phyloP scores from a whole-genome alignment of 352 stramenopile species.

The Phytophthora hibernalis region DNA sequence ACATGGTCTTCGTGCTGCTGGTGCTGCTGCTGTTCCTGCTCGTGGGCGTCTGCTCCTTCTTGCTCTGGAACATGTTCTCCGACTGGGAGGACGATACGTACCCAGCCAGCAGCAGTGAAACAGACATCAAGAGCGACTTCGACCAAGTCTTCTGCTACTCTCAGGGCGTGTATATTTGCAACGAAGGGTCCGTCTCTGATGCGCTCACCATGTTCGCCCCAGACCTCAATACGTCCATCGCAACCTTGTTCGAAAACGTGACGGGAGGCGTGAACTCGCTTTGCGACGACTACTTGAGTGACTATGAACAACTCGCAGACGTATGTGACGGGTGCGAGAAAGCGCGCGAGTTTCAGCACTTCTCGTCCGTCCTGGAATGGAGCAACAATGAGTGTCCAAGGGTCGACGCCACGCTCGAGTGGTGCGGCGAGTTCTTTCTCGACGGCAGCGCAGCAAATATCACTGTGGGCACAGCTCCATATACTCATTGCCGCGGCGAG shows the following conservation, averaged over 20 bases:
- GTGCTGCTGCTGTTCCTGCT: constrained; percentile 57
- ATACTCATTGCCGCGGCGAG: constrained; percentile 51
- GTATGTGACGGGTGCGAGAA: constrained; percentile 61
- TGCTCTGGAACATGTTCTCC: constrained; percentile 49
- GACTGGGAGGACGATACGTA: constrained; percentile 56
- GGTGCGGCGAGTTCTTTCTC: constrained; percentile 72
- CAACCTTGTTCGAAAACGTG: constrained; percentile 41
- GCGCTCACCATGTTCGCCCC: constrained; percentile 60
- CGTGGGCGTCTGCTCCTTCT: constrained; percentile 55
- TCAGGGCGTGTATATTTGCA: constrained; percentile 75
- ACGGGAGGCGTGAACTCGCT: constrained; percentile 64
- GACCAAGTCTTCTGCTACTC: constrained; percentile 77
- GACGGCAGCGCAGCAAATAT: constrained; percentile 32
- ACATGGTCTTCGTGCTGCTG: constrained; percentile 56
- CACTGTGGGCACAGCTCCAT: constrained; percentile 45
- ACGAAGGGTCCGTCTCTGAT: constrained; percentile 53
- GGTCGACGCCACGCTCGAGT: constrained; percentile 51
- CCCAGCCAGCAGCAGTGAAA: constrained; percentile 49
- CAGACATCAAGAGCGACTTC: constrained; percentile 57
- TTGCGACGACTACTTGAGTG: constrained; percentile 50
- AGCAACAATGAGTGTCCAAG: constrained; percentile 76
- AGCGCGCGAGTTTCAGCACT: constrained; percentile 65
- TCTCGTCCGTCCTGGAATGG: constrained; percentile 79
- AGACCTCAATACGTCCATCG: constrained; percentile 38
- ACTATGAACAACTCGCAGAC: constrained; percentile 46